A percentile compares a stretch with the other conserved stretches of the same genome.
Conservation (phyloP, 2,329 filamentous ascomycete species). For the Colletotrichum cordylinicola region DNA sequence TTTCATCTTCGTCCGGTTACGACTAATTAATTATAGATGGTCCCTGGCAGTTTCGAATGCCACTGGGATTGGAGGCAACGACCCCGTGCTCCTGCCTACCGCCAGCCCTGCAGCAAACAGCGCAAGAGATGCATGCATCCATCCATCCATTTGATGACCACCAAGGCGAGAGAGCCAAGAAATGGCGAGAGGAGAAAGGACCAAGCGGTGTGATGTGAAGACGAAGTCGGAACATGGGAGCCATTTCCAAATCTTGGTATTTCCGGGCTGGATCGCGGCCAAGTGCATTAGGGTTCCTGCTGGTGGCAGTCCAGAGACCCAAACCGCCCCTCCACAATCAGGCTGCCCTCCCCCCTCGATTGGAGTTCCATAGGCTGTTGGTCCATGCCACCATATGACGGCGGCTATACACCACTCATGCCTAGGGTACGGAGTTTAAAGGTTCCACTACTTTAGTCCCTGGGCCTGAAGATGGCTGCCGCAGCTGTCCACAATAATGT, state of each 20-base stretch:
- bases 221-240: not conserved
- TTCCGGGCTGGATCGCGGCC: not conserved
- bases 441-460: slow-evolving; percentile 1
- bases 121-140: not conserved
- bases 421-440: not conserved
- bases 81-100: not conserved
- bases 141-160: not conserved
- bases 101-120: not conserved
- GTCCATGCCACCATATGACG: slow-evolving; percentile 12
- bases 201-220: slow-evolving; percentile 8
- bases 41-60: slow-evolving; percentile 13
- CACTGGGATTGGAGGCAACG: not conserved
- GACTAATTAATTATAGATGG: slow-evolving; percentile 3
- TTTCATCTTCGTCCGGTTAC: slow-evolving; percentile 32
- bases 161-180: not conserved
- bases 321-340: not conserved
- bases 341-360: not conserved
- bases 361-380: not conserved
- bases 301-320: slow-evolving; percentile 2
- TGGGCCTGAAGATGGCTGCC: not conserved
- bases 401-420: not conserved
- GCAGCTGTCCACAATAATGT: not conserved
- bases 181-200: not conserved
- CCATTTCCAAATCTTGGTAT: not conserved
- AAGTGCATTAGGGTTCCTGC: slow-evolving; percentile 13